A percentile compares a stretch with the other conserved stretches of the same genome.
These are phyloP conservation scores for Rhodosporidiobolus odoratus DNA, from an alignment of 768 basidiomycete species.

Conservation along the genomic window DNA sequence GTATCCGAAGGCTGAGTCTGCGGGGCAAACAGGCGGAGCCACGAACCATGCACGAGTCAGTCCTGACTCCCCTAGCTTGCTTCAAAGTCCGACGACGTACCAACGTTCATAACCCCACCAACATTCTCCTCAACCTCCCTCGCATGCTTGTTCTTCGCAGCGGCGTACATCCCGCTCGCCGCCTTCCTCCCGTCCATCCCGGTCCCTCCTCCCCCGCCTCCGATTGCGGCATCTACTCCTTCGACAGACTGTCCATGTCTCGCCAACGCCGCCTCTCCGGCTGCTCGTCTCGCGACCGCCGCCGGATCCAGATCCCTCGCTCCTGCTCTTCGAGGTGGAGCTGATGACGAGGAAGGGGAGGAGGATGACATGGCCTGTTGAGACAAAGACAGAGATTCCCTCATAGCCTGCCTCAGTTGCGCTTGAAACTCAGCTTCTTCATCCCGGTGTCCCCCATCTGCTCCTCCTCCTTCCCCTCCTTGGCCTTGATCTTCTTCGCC, in stretches of 20 bases:
- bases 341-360: background rate
- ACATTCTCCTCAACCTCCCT: background rate
- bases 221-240: background rate
- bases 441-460: background rate
- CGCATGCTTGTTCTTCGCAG: background rate
- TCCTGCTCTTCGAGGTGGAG: background rate
- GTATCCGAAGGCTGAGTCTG: slow-evolving; percentile 31
- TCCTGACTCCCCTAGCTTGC: too few species aligned
- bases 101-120: slow-evolving; percentile 12
- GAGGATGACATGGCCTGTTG: background rate
- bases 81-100: too few species aligned
- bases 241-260: too few species aligned
- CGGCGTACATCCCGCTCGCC: slow-evolving; percentile 1
- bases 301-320: background rate
- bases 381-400: too few species aligned
- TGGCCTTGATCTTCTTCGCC: background rate
- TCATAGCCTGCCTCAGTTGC: background rate
- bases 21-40: too few species aligned
- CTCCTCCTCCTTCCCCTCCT: background rate
- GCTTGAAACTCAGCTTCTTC: background rate
- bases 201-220: background rate
- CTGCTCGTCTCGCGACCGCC: background rate
- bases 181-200: slow-evolving; percentile 17
- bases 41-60: too few species aligned
- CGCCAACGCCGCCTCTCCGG: background rate